phyloP scores from a whole-genome alignment of 2,329 filamentous ascomycete genomes.

The Gnomoniopsis sp. region DNA sequence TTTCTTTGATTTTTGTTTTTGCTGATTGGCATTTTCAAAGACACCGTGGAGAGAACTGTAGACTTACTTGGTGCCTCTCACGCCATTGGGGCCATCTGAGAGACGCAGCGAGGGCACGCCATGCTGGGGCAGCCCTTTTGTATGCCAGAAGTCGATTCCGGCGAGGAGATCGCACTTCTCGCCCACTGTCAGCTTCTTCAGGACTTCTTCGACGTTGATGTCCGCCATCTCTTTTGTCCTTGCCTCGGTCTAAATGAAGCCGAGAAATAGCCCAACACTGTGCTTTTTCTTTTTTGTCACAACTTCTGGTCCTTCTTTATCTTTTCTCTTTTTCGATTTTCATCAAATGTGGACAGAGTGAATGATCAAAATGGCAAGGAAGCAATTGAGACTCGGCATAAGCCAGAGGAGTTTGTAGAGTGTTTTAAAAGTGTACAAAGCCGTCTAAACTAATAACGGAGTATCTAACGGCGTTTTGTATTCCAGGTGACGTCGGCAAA shows the following conservation, averaged over 20 bases:
- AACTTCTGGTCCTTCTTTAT: no score
- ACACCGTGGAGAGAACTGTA: not conserved
- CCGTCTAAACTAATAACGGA: not conserved
- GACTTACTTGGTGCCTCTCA: conserved; percentile 54
- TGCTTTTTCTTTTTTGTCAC: not conserved
- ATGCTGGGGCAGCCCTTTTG: conserved; percentile 55
- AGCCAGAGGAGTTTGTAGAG: not conserved
- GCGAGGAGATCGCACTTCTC: conserved; percentile 54
- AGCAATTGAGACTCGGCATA: not conserved
- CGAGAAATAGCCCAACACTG: not conserved
- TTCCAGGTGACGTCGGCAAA: not conserved
- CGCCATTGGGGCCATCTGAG: conserved; percentile 68
- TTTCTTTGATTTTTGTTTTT: not conserved
- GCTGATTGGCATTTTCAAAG: not conserved
- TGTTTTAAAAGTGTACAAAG: not conserved
- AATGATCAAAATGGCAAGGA: not conserved
- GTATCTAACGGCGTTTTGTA: not conserved
- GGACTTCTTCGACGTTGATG: conserved; percentile 50
- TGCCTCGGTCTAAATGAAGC: not conserved
- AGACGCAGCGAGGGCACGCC: conserved; percentile 63
- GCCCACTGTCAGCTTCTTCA: conserved; percentile 49
- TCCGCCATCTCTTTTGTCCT: conserved; percentile 38
- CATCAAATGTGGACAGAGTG: not conserved
- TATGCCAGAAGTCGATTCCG: conserved; percentile 68
- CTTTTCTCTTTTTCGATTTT: no score